Evolutionary conservation across 805 yeast species (phyloP), one percentile per base, ranked within the genome.

Genomic region (Monosporozyma aquatica): DNA sequence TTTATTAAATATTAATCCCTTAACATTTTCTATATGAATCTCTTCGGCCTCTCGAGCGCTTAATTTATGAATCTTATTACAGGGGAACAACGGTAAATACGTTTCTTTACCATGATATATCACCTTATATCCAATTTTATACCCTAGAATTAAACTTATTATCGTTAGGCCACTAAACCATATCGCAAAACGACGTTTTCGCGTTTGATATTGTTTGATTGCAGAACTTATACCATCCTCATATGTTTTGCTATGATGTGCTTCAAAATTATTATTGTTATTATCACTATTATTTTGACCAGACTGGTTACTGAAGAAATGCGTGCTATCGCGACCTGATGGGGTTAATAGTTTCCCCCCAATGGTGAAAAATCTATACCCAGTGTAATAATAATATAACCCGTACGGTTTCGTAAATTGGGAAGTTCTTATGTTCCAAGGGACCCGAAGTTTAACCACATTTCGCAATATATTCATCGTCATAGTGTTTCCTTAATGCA

Each of bases 61-160:
- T 22, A 58, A 47, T 30, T 49, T 50, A 33, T 58, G 59, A 9
- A 48, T 37, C 36, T 47, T 52, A 5, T 52, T 42, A 15, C 56
- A 48, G 10, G 63, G 61, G 22, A 41, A 48, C 15, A 58, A 34
- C 15, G 62, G 59, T 14, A 56, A 44, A 37, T 53, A 61, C 10
- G 50, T 44, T 29, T 56, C 59, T 30, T 58, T 53, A 18, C 44
- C 44, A 32, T 36, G 30, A 41, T 55, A 58, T 4, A 56, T 23
- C 7, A 56, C 61, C 46, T 49, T 59, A 43, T 59, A 61, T 29
- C 53, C 49, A 3, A 61, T 38, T 3, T 53, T 43, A 43, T 59
- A 59, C 10, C 61, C 61, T 18, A 59, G 18, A n/a, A 58, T 34
- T 2, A 45, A 40, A 6, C 52, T 52, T 15, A 59, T 30, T 5